These are phyloP conservation scores for Corylus heterophylla DNA, from an alignment of 306 rosid genomes.

Conservation along the genomic window DNA sequence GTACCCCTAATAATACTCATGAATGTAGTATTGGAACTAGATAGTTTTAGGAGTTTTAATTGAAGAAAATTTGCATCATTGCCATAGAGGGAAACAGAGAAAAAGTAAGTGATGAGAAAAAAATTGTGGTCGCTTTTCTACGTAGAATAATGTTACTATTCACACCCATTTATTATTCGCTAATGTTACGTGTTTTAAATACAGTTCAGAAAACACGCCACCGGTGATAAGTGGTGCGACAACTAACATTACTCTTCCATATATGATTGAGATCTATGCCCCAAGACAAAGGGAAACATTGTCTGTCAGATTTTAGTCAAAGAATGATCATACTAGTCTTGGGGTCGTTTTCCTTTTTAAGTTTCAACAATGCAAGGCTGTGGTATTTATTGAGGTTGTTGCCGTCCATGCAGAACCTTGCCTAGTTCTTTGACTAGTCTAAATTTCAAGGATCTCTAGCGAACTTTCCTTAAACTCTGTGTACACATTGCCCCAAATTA, in stretches of 20 bases:
- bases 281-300: constrained; percentile 32
- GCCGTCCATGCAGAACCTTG: neutral
- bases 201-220: too few species aligned
- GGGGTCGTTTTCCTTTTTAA: constrained; percentile 2
- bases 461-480: neutral
- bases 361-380: constrained; percentile 15
- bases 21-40: neutral
- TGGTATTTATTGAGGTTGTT: constrained; percentile 30
- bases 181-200: too few species aligned
- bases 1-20: neutral
- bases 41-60: neutral
- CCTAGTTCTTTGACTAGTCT: neutral
- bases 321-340: neutral
- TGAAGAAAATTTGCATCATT: neutral
- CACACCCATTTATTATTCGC: too few species aligned
- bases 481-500: neutral
- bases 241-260: neutral
- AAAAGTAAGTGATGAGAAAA: neutral
- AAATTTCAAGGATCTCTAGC: neutral
- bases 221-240: too few species aligned
- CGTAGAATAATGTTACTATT: too few species aligned
- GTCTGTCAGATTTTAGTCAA: neutral
- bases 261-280: constrained; percentile 19
- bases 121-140: neutral
- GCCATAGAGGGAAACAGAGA: neutral